Base-by-base conservation (phyloP, 257 asterid genomes). In the Capsicum rhomboideum region DNA sequence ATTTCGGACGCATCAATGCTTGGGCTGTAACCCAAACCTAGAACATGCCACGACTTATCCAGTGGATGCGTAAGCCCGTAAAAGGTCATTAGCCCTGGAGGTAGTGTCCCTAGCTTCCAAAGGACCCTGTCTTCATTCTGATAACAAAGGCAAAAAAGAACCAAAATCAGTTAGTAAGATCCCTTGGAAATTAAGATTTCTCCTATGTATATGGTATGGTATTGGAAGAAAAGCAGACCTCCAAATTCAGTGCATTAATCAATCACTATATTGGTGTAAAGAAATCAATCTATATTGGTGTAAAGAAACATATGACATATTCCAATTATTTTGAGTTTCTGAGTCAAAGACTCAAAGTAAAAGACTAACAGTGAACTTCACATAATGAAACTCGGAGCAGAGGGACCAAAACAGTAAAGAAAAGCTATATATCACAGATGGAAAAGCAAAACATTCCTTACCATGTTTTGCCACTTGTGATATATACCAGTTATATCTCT, bases 391-490 rank as follows among this genome's bases (percentile, higher is more conserved):
- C 34, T 49, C 42, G 1, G 42, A 6, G 1, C 8, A 49, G 61
- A 46, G 42, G 63, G 37, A 75, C 6, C 63, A 6, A 50, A 50
- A 8, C 63, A 77, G 16, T 14, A 77, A 46, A 50, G 23, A 26
- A 26, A 28, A 44, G 20, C n/a, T 44, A 44, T 6, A 21, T 44
- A 74, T 44, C 58, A 0, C 20, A 44, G 58, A 46, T 6, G 13
- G 21, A 42, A 50, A 28, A 46, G 63, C 66, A 29, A 79, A 26
- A 64, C 46, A 82, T 55, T 53, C 37, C 84, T 67, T 91, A 97
- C 98, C 99, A 97, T 93, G 75, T 93, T 95, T 90, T 95, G 99
- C 99, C 99, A 97, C 89, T 89, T 97, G 93, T 95, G 99, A 89
- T 97, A 97, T 84, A 97, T 95, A 79, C 99, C 99, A 74, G 98